phyloP scores from a whole-genome alignment of 164 flowering plant genomes.

The Magnolia officinalis region DNA sequence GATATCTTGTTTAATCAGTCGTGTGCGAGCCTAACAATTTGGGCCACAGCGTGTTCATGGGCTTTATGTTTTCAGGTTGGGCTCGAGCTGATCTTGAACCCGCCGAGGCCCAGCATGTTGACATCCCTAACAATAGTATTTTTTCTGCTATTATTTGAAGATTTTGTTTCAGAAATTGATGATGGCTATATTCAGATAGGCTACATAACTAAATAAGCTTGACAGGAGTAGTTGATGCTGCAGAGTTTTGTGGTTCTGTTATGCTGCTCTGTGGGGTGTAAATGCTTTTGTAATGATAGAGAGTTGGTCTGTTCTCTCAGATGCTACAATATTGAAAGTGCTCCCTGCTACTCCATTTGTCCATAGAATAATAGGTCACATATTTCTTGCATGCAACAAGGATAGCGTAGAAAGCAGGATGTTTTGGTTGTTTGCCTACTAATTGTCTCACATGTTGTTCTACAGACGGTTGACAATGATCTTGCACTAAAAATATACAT shows the following conservation, averaged over 20 bases:
- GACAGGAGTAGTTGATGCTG: too few relatives aligned
- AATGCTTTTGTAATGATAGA: neutral
- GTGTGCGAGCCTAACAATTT: too few relatives aligned
- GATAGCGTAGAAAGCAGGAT: neutral
- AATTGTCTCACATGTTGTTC: neutral
- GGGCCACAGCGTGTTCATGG: neutral
- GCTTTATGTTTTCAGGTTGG: neutral
- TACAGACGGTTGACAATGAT: slow-evolving; percentile 95
- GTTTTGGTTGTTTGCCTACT: neutral
- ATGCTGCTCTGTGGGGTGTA: neutral
- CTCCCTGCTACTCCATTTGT: neutral
- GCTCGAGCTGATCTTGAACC: too few relatives aligned
- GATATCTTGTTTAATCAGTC: too few relatives aligned
- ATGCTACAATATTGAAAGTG: neutral
- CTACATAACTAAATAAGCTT: too few relatives aligned
- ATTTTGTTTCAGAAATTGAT: too few relatives aligned
- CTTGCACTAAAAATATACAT: slow-evolving; percentile 95
- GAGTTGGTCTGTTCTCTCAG: neutral
- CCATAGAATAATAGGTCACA: neutral
- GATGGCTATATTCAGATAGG: too few relatives aligned
- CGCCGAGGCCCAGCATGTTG: too few relatives aligned
- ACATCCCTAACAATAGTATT: too few relatives aligned
- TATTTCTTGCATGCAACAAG: neutral
- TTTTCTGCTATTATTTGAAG: too few relatives aligned
- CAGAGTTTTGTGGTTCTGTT: neutral